Percentiles rank a stretch among this genome's conserved stretches.
phyloP scores from a whole-genome alignment of 805 yeast genomes.

The Wickerhamomyces mucosus region DNA sequence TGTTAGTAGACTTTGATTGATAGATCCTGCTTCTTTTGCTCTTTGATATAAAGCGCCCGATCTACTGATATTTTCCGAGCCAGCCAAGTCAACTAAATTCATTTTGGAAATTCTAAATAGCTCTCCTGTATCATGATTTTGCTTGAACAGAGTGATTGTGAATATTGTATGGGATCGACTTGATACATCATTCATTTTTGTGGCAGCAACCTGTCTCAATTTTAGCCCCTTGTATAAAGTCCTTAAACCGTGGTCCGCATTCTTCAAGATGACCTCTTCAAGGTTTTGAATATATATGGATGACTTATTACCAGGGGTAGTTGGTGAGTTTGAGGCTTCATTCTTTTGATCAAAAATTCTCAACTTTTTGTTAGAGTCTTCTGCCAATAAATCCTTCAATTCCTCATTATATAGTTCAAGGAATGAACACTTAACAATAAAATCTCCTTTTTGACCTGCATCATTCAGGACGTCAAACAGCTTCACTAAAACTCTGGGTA shows the following conservation, averaged over 20 bases:
- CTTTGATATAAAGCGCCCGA: slow-evolving; percentile 83
- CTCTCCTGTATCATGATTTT: slow-evolving; percentile 32
- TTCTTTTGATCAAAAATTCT: slow-evolving; percentile 39
- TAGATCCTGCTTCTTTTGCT: slow-evolving; percentile 90
- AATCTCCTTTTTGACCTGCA: slow-evolving; percentile 33
- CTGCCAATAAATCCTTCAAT: slow-evolving; percentile 55
- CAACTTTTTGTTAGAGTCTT: slow-evolving; percentile 34
- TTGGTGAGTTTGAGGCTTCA: not conserved
- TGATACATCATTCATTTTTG: slow-evolving; percentile 64
- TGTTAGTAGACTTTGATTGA: slow-evolving; percentile 79
- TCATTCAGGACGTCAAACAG: slow-evolving; percentile 45
- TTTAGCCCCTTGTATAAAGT: slow-evolving; percentile 48
- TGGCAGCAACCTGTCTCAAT: slow-evolving; percentile 57
- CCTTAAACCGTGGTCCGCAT: slow-evolving; percentile 46
- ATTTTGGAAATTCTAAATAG: slow-evolving; percentile 53
- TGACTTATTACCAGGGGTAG: slow-evolving; percentile 8
- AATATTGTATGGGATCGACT: slow-evolving; percentile 75
- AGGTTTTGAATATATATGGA: slow-evolving; percentile 51
- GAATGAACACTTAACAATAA: slow-evolving; percentile 66
- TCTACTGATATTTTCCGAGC: slow-evolving; percentile 81
- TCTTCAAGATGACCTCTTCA: slow-evolving; percentile 47
- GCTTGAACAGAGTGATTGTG: slow-evolving; percentile 48
- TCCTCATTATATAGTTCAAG: slow-evolving; percentile 86
- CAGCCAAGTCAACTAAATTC: slow-evolving; percentile 90
- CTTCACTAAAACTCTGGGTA: slow-evolving; percentile 48